phyloP scores from a whole-genome alignment of 148 eudicot species.

The Bassia scoparia region DNA sequence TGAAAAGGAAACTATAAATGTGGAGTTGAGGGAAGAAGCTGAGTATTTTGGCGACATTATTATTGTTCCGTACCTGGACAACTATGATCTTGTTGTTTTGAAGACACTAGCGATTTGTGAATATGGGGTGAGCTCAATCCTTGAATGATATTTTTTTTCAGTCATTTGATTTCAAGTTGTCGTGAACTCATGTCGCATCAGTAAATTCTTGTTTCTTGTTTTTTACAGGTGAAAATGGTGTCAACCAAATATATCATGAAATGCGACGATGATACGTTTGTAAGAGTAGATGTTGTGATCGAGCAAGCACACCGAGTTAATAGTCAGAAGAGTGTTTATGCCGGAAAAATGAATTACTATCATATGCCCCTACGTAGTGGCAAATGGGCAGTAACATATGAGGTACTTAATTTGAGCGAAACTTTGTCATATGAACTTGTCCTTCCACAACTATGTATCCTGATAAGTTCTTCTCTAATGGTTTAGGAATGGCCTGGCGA shows the following conservation, averaged over 20 bases:
- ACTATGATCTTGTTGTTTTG: constrained; percentile 85
- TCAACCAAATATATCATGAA: constrained; percentile 77
- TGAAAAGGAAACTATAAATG: no score
- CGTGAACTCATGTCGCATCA: background rate
- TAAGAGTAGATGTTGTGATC: constrained; percentile 71
- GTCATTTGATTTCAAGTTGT: background rate
- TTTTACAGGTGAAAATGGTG: constrained; percentile 51
- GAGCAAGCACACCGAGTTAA: constrained; percentile 46
- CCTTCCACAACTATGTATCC: no score
- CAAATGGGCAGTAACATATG: no score
- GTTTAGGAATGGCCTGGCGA: no score
- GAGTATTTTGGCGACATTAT: no score
- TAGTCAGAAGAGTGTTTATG: constrained; percentile 53
- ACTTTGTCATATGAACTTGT: no score
- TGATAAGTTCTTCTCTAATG: no score
- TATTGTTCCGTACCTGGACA: constrained; percentile 78
- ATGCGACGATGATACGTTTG: constrained; percentile 92
- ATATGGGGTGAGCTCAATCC: constrained; percentile 86
- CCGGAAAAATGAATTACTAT: no score
- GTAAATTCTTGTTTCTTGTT: constrained; percentile 4
- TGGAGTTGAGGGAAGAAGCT: no score
- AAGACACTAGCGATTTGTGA: constrained; percentile 89
- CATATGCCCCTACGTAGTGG: no score
- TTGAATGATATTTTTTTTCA: background rate
- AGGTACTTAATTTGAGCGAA: no score